Evolutionary conservation across 768 basidiomycete species (phyloP), one percentile per base, ranked within the genome.

Genomic region (Serendipita vermifera): DNA sequence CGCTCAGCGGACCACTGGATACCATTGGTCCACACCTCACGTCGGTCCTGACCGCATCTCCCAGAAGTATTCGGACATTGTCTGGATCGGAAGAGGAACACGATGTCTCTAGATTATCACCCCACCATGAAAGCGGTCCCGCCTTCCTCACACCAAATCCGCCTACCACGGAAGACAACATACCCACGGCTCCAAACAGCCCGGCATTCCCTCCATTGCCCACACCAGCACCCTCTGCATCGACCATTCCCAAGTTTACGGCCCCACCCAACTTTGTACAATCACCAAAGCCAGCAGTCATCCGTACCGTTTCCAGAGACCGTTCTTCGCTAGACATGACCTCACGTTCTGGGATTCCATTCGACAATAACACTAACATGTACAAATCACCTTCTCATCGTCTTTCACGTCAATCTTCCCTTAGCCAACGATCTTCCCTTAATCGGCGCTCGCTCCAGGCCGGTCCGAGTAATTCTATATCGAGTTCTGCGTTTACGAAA

Each of bases 211-310:
- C 46, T 20, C 46, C 46, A n/a, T 29, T 51, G 9, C 46, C 46
- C 22, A 26, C 46, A 15, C 22, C 22, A 29, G 29, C 9, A 5
- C 46, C 22, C 7, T 51, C 46, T 1, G 9, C 46, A 15, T 6
- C 39, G 2, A 20, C 39, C 26, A 31, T 51, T 22, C 46, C 46
- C 11, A 51, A 51, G 22, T 51, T 51, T 31, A 51, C 17, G 22
- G 22, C 46, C 24, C 46, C 39, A 6, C 15, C 46, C 31, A 51
- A 51, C 31, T 31, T 31, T 51, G 46, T 51, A 51, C 46, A 51
- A 51, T 51, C 46, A 51, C 46, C 46, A 20, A 51, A 51, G 22
- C 46, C 27, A n/a, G 46, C 46, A 1, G 27, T 51, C 31, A 9
- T 31, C 9, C 46, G 46, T 7, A 29, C 29, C 7, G 17, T 20